Evolutionary conservation across 371 early-diverging fungal species (phyloP).

Genomic region (Mortierella sp.): DNA sequence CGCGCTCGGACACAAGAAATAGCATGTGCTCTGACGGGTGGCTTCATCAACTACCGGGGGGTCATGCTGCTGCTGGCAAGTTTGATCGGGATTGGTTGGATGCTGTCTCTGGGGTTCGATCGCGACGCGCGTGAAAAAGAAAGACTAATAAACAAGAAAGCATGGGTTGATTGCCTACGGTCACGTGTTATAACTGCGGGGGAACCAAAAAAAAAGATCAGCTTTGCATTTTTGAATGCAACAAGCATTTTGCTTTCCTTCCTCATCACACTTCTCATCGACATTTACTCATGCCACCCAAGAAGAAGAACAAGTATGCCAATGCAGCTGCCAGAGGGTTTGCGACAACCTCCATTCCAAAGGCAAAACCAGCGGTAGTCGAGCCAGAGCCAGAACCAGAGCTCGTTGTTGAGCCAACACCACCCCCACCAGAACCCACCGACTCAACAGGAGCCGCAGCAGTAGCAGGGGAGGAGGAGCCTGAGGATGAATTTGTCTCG

Average conservation of each 20-base stretch:
- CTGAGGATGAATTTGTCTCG: slow-evolving; percentile 45
- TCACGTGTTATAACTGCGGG: neutral
- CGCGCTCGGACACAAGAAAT: neutral
- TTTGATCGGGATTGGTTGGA: slow-evolving; percentile 5
- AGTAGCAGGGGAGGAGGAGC: slow-evolving; percentile 19
- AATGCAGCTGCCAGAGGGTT: slow-evolving; percentile 57
- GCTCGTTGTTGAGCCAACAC: slow-evolving; percentile 6
- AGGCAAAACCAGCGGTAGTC: slow-evolving; percentile 40
- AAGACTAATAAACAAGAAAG: neutral
- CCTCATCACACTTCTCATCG: neutral
- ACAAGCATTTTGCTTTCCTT: neutral
- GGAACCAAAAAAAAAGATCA: neutral
- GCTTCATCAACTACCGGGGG: neutral
- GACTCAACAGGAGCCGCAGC: neutral
- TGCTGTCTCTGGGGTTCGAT: neutral
- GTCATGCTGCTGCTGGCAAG: neutral
- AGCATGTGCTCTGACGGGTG: neutral
- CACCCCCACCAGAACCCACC: slow-evolving; percentile 6
- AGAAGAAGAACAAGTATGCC: slow-evolving; percentile 58
- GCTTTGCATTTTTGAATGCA: neutral
- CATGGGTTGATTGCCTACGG: neutral
- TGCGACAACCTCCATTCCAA: slow-evolving; percentile 59
- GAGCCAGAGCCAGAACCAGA: slow-evolving; percentile 28
- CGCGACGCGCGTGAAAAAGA: neutral
- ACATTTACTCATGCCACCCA: slow-evolving; percentile 47